Evolutionary conservation across 768 basidiomycete genomes (phyloP), one percentile per base, ranked within the genome.

Genomic region (Tulasnella sp.): DNA sequence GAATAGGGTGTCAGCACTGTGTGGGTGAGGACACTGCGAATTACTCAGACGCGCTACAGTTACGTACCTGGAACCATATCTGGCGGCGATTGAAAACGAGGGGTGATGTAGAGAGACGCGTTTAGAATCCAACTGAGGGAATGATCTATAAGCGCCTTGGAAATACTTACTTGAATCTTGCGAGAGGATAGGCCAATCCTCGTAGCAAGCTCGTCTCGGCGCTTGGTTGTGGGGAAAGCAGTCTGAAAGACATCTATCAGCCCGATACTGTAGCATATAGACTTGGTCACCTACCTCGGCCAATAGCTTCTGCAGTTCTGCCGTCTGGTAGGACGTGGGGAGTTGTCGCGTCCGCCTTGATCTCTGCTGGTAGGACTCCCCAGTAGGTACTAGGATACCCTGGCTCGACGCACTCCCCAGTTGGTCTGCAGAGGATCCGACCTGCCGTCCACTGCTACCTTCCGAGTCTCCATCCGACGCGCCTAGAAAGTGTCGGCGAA

Each of bases 401-500:
- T 57, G 41, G 29, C 55, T 27, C 12, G 43, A 25, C 8, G 25
- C 55, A 24, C 15, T 15, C 1, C 38, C 29, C 19, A 25, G 29
- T 29, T 31, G 52, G 22, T 53, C 31, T 31, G 25, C 29, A 15
- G 15, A 29, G 21, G 46, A 57, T 21, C 25, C 50, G 15, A 24
- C 29, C 22, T n/a, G 27, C 31, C 52, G 44, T 4, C 43, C 25
- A 12, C 55, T 41, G 15, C 55, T 57, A 4, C 55, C 24, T 57
- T 57, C 55, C n/a, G 55, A 57, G 22, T 57, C 55, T 5, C 41
- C 55, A 42, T 57, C 55, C 15, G 55, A 57, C n/a, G 55, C 45
- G 19, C 45, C 52, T 53, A 38, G 34, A 7, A 38, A 38, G 34
- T 38, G 34, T 38, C 34, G 34, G 34, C 34, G 34, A 7, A 38